These are phyloP conservation scores for Symmetrospora coprosmae DNA, from an alignment of 768 basidiomycete species.

Conservation along the genomic window DNA sequence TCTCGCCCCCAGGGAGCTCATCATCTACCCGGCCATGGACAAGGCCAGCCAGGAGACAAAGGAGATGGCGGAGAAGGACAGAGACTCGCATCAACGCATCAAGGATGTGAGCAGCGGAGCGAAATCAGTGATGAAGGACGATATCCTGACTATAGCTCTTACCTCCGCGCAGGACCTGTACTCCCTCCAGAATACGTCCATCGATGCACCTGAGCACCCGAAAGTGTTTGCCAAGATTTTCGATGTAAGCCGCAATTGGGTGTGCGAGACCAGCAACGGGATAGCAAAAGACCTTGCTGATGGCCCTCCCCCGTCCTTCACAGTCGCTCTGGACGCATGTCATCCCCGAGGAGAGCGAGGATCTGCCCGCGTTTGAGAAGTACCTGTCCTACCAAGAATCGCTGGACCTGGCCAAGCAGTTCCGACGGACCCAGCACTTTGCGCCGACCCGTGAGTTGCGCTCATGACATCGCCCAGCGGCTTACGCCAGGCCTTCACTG, in stretches of 20 bases:
- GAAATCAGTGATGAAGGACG: no score
- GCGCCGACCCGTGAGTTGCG: background rate
- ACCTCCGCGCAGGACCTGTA: background rate
- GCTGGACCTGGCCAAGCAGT: conserved; percentile 6
- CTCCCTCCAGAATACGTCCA: conserved; percentile 1
- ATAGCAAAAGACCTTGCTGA: background rate
- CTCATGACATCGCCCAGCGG: background rate
- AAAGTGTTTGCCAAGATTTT: background rate
- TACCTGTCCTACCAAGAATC: background rate
- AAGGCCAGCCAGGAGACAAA: background rate
- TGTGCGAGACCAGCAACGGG: background rate
- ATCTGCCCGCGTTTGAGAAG: conserved; percentile 7
- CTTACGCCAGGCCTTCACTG: background rate
- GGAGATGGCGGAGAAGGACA: conserved; percentile 13
- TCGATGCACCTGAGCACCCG: background rate
- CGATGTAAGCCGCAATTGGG: no score
- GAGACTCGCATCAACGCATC: conserved; percentile 12
- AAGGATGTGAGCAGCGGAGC: conserved; percentile 12
- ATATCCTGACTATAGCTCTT: no score
- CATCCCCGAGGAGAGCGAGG: conserved; percentile 9
- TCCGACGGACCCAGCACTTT: background rate
- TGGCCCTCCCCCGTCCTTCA: background rate
- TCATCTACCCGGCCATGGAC: conserved; percentile 8
- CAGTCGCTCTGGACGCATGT: conserved; percentile 2
- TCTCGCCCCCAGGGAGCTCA: background rate